These are phyloP conservation scores for Aspergillus cavernicola DNA, from an alignment of 495 filamentous ascomycete genomes.

Conservation along the genomic window DNA sequence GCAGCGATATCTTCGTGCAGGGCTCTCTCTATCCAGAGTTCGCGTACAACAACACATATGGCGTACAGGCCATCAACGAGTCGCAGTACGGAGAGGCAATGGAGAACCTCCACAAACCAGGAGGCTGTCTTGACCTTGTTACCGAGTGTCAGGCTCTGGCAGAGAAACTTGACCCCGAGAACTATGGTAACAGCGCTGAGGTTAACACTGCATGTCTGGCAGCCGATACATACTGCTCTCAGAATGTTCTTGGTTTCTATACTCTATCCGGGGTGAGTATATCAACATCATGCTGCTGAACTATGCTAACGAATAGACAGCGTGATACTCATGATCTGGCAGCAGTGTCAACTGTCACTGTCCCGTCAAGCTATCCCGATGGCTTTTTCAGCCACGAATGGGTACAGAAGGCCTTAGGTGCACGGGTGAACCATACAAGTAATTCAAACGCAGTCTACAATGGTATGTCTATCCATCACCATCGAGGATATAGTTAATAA, in stretches of 20 bases:
- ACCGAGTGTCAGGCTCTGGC: conserved; percentile 33
- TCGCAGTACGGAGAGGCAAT: conserved; percentile 35
- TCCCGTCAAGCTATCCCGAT: background rate
- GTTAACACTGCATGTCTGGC: background rate
- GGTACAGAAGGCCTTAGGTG: conserved; percentile 55
- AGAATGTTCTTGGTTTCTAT: background rate
- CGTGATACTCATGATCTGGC: background rate
- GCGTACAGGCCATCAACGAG: conserved; percentile 52
- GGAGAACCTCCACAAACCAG: conserved; percentile 35
- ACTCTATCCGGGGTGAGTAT: background rate
- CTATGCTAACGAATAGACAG: background rate
- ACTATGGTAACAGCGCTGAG: background rate
- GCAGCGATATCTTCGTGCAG: conserved; percentile 62
- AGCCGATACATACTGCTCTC: background rate
- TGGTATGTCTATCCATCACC: background rate
- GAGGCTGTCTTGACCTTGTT: conserved; percentile 53
- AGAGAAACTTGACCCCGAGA: conserved; percentile 10
- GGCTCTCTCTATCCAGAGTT: conserved; percentile 57
- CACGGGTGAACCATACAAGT: conserved; percentile 55
- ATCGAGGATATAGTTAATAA: background rate
- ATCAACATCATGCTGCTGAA: background rate
- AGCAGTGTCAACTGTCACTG: background rate
- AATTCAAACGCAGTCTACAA: conserved; percentile 34
- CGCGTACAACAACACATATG: conserved; percentile 65
- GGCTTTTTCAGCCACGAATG: conserved; percentile 55